phyloP scores from a whole-genome alignment of 2,329 filamentous ascomycete genomes.

The Exserohilum turcica region DNA sequence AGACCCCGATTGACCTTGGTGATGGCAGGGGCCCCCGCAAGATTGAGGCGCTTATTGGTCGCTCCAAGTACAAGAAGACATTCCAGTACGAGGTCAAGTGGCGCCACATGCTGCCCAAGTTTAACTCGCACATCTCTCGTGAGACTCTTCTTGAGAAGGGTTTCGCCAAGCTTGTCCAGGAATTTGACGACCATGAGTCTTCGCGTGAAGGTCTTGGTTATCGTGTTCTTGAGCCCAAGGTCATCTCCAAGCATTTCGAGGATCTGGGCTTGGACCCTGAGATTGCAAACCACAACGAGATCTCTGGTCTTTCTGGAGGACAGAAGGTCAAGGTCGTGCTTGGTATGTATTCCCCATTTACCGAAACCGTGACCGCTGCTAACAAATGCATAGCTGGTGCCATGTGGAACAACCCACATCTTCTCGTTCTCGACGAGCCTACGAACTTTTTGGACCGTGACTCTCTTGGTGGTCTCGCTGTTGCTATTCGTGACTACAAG shows the following conservation, averaged over 20 bases:
- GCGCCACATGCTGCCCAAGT: conserved; percentile 84
- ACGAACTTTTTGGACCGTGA: conserved; percentile 99
- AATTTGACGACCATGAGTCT: conserved; percentile 98
- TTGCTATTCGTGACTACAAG: conserved; percentile 97
- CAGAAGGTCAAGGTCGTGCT: conserved; percentile 99
- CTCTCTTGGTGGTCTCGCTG: conserved; percentile 93
- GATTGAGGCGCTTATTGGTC: conserved; percentile 88
- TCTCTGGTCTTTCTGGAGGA: conserved; percentile 91
- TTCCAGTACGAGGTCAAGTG: conserved; percentile 99
- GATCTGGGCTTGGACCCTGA: conserved; percentile 95
- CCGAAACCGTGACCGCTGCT: conserved; percentile 6
- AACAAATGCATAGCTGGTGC: conserved; percentile 65
- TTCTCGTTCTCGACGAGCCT: conserved; percentile 96
- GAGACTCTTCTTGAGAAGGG: conserved; percentile 86
- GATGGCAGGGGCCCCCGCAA: conserved; percentile 79
- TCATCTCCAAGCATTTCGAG: conserved; percentile 98
- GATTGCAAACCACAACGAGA: conserved; percentile 98
- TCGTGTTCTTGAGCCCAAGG: conserved; percentile 86
- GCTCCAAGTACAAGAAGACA: conserved; percentile 98
- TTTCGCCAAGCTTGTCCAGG: conserved; percentile 92
- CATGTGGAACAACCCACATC: conserved; percentile 99
- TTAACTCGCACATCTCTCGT: conserved; percentile 89
- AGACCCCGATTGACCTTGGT: conserved; percentile 81
- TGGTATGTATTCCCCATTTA: conserved; percentile 47
- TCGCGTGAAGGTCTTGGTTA: conserved; percentile 98